A percentile compares a stretch with the other conserved stretches of the same genome.
These are phyloP conservation scores for Thraustochytrium sp. DNA, from an alignment of 352 stramenopile genomes.

Conservation along the genomic window DNA sequence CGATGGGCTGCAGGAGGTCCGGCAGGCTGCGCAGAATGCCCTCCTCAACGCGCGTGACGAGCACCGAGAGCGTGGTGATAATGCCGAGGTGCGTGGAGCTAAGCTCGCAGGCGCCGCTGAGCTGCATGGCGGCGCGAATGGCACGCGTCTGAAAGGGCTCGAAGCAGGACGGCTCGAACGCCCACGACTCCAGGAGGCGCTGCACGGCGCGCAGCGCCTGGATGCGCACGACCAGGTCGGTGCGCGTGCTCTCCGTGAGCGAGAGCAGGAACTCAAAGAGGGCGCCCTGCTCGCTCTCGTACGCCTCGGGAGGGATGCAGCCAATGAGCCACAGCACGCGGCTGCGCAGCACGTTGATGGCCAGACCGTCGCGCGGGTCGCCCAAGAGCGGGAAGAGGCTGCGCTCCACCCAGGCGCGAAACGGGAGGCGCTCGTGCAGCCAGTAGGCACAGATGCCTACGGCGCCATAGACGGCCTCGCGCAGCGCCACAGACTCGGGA, in stretches of 20 bases:
- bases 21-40: neutral
- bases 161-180: neutral
- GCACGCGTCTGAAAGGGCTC: slow-evolving; percentile 10
- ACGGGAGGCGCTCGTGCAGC: neutral
- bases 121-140: neutral
- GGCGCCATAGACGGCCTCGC: neutral
- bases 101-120: neutral
- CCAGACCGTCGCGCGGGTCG: neutral
- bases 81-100: slow-evolving; percentile 5
- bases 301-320: neutral
- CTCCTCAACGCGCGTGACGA: neutral
- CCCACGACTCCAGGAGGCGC: neutral
- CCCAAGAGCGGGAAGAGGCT: slow-evolving; percentile 1
- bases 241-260: neutral
- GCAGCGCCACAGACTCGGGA: neutral
- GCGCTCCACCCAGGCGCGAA: neutral
- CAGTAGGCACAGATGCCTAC: slow-evolving; percentile 19
- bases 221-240: slow-evolving; percentile 8
- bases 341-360: neutral
- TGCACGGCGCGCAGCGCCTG: neutral
- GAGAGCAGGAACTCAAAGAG: slow-evolving; percentile 15
- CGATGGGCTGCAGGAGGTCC: slow-evolving; percentile 11
- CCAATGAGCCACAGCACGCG: slow-evolving; percentile 8
- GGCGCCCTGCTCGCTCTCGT: neutral
- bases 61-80: neutral